Conservation (phyloP, 2,329 filamentous ascomycete species). For the Ceratocystis colombiana region DNA sequence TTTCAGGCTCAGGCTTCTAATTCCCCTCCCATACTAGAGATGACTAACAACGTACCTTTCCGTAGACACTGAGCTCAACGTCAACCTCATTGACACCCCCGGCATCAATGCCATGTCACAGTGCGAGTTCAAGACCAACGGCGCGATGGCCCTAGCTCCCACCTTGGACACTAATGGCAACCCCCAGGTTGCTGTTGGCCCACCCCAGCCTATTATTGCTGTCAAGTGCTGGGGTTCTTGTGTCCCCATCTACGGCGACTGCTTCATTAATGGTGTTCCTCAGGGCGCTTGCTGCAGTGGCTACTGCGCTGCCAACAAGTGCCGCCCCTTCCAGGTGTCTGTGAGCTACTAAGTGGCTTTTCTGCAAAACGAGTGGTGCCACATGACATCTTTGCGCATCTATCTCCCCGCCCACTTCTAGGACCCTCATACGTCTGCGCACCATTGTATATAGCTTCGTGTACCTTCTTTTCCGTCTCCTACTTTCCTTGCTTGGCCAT, state of each 20-base stretch:
- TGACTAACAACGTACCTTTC: constrained; percentile 11
- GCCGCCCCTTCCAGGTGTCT: constrained; percentile 32
- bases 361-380: no score
- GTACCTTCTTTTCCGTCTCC: background rate
- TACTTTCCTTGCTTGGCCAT: background rate
- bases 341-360: background rate
- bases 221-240: constrained; percentile 39
- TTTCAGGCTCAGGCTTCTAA: background rate
- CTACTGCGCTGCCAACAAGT: constrained; percentile 36
- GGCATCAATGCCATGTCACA: constrained; percentile 37
- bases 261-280: constrained; percentile 33
- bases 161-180: constrained; percentile 31
- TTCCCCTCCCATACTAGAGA: background rate
- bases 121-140: constrained; percentile 38
- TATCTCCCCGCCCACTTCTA: background rate
- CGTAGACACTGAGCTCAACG: constrained; percentile 34
- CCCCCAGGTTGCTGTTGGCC: constrained; percentile 37
- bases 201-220: constrained; percentile 37
- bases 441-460: background rate
- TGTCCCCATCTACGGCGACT: constrained; percentile 35
- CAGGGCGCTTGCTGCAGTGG: constrained; percentile 38
- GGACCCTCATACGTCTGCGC: no score
- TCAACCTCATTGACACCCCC: constrained; percentile 37
- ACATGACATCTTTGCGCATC: background rate
- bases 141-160: constrained; percentile 28